phyloP scores from a whole-genome alignment of 2,329 filamentous ascomycete species.

The Hypoxylon sp. region DNA sequence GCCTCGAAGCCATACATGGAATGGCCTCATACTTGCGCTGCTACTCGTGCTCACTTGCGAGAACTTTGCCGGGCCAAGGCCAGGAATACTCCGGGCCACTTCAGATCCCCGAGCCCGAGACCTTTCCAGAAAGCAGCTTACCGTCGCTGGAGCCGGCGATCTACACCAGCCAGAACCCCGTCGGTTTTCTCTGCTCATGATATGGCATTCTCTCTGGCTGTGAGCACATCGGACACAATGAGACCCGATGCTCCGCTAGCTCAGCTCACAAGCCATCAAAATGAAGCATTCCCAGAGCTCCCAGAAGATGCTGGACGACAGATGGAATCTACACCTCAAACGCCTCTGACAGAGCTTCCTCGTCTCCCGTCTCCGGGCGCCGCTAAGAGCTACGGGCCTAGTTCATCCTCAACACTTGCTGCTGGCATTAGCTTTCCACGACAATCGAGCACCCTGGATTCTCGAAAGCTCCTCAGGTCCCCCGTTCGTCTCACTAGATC shows the following conservation, averaged over 20 bases:
- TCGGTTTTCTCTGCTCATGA: slow-evolving; percentile 66
- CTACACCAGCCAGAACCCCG: slow-evolving; percentile 55
- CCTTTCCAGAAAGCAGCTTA: slow-evolving; percentile 62
- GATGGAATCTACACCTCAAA: slow-evolving; percentile 9
- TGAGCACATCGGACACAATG: slow-evolving; percentile 72
- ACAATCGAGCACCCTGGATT: slow-evolving; percentile 59
- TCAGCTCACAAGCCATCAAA: slow-evolving; percentile 60
- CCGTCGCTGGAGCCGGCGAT: slow-evolving; percentile 58
- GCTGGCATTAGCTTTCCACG: slow-evolving; percentile 50
- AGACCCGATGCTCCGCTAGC: slow-evolving; percentile 68
- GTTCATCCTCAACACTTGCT: slow-evolving; percentile 60
- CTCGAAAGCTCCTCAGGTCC: slow-evolving; percentile 60
- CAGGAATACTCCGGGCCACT: slow-evolving; percentile 53
- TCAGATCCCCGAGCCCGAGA: slow-evolving; percentile 62
- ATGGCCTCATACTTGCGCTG: slow-evolving; percentile 71
- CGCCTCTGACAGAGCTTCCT: slow-evolving; percentile 40
- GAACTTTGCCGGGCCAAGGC: slow-evolving; percentile 68
- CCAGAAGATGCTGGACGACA: slow-evolving; percentile 10
- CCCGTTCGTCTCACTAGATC: slow-evolving; percentile 60
- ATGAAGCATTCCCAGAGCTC: slow-evolving; percentile 38
- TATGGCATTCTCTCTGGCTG: slow-evolving; percentile 68
- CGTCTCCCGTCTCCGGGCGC: slow-evolving; percentile 64
- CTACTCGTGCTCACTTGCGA: slow-evolving; percentile 68
- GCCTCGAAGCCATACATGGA: slow-evolving; percentile 58
- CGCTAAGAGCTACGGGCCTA: slow-evolving; percentile 68